Base-by-base conservation (phyloP, 192 early-diverging fungal species). In the Gaertneriomyces sp. region DNA sequence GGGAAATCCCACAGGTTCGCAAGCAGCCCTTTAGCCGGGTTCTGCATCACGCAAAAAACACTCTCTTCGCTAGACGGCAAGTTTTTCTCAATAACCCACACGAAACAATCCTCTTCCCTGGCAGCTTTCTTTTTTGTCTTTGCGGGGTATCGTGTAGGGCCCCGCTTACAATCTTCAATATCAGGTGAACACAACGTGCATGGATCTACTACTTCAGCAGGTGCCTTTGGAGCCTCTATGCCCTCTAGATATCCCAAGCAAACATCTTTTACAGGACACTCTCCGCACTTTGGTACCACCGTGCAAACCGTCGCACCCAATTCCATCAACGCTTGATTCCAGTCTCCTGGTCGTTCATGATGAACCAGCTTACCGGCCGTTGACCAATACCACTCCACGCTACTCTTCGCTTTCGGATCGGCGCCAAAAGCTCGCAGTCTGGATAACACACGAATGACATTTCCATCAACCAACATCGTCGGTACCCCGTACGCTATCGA, bases 291-390 rank as follows among this genome's bases (percentile, higher is more conserved):
- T 38, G 16, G 16, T 56, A 75, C 75, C 2, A 89, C 89, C 4
- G 85, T 88, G 70, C 90, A 92, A 4, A 92, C 68, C 7, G 78
- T 81, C 1, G 90, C 87, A 0, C 90, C 90, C 5, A 90, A 72
- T 72, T 92, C 90, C 90, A 92, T 92, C 52, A 92, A 47, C 7
- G 86, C 87, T 54, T 92, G 89, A 63, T 92, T 92, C 58, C 88
- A 90, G 52, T 88, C 81, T 7, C 90, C 90, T 33, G 90, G 88
- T 12, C 80, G 75, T 7, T 72, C 64, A 6, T 57, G 50, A 39
- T 85, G 77, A 9, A 92, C 38, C 55, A 51, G 4, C 49, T 5
- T 33, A 57, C 0, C 14, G 25, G 6, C 14, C 16, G 7, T 67
- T 49, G 74, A 81, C 89, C 89, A 91, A 60, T 84, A 80, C 53